Conservation (phyloP, 164 flowering plant genomes). For the Kingdonia uniflora region DNA sequence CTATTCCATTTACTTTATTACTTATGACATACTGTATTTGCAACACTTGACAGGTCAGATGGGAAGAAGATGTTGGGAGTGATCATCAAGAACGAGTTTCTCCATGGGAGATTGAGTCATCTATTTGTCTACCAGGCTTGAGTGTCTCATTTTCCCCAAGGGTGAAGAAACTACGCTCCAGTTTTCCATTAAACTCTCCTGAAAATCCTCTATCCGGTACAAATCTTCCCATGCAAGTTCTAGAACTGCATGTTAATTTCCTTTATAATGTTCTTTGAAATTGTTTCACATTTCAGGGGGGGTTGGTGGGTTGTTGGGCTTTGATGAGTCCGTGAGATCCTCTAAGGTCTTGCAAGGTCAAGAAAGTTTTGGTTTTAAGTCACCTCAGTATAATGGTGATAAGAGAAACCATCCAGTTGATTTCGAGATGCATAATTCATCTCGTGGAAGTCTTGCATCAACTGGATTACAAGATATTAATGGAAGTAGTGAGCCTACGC, state of each 20-base stretch:
- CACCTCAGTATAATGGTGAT: constrained; percentile 44
- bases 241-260: neutral
- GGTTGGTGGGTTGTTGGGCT: constrained; percentile 46
- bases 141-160: constrained; percentile 62
- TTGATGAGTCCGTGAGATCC: constrained; percentile 72
- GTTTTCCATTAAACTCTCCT: constrained; percentile 33
- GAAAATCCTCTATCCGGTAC: constrained; percentile 41
- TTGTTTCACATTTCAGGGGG: constrained; percentile 21
- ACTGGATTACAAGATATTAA: constrained; percentile 15
- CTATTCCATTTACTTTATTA: neutral
- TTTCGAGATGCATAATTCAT: constrained; percentile 29
- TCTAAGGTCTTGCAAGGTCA: constrained; percentile 99
- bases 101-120: constrained; percentile 90
- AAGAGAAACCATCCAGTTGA: constrained; percentile 31
- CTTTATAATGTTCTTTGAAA: neutral
- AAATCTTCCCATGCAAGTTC: constrained; percentile 4
- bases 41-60: constrained; percentile 49
- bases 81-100: constrained; percentile 67
- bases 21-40: too few species aligned
- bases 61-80: constrained; percentile 64
- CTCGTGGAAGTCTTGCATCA: constrained; percentile 25
- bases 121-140: constrained; percentile 51
- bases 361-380: constrained; percentile 65
- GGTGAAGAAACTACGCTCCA: constrained; percentile 60
- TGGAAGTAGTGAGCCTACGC: constrained; percentile 17